phyloP scores from a whole-genome alignment of 768 basidiomycete species.

The Leccinum boreale region DNA sequence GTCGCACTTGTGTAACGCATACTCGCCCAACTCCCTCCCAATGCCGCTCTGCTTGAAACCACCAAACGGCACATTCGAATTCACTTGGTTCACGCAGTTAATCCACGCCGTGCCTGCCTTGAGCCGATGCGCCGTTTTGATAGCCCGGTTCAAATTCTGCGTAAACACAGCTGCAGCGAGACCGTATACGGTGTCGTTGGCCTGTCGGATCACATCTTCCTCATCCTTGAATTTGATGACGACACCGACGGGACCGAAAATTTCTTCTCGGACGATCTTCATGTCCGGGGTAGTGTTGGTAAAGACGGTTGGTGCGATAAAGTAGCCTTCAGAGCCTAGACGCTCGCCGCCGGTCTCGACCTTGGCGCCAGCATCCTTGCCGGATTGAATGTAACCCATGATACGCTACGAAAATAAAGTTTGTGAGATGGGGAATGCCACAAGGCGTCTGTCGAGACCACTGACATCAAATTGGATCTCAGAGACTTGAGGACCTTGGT shows the following conservation, averaged over 20 bases:
- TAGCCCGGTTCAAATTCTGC: constrained; percentile 68
- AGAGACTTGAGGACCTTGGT: constrained; percentile 80
- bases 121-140: constrained; percentile 68
- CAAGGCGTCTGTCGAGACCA: neutral
- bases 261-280: constrained; percentile 74
- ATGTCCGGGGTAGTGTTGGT: constrained; percentile 62
- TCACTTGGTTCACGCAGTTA: constrained; percentile 31
- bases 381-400: constrained; percentile 74
- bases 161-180: constrained; percentile 88
- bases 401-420: constrained; percentile 51
- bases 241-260: constrained; percentile 79
- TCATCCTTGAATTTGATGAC: constrained; percentile 73
- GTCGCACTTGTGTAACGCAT: constrained; percentile 57
- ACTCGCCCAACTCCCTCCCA: constrained; percentile 77
- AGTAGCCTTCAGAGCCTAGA: constrained; percentile 61
- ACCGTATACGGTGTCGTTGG: constrained; percentile 87
- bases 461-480: constrained; percentile 69
- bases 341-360: constrained; percentile 61
- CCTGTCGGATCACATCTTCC: constrained; percentile 62
- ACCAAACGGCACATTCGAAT: constrained; percentile 65
- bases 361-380: constrained; percentile 68
- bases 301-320: constrained; percentile 74
- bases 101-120: constrained; percentile 83
- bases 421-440: neutral
- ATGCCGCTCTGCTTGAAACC: constrained; percentile 85